Evolutionary conservation across 169 alveolate genomes (phyloP), one percentile per base, ranked within the genome.

Genomic region (Plasmodium gallinaceum): DNA sequence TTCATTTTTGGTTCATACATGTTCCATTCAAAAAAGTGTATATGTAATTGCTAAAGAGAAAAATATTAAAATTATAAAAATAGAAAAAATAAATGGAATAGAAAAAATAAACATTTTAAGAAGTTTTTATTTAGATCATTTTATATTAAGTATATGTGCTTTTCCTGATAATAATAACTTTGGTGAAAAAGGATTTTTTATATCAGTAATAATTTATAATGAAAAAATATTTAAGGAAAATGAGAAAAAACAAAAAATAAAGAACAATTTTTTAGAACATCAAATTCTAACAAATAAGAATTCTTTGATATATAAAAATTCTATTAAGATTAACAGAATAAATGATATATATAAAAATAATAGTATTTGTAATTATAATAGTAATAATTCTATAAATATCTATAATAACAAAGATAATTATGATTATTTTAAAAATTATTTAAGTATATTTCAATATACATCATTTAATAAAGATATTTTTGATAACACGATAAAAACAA

Each of bases 11-110:
- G 24, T 43, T 51, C 73, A 54, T 46, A 80, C 68, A 52, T 68
- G 90, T 52, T 39, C 58, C 12, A 37, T 22, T 7, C 24, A 52
- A 60, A 68, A 68, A 46, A 73, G 62, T 26, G 43, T 57, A 0
- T 83, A 45, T 16, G 14, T 60, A 45, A 68, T 83, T 20, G 91
- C 85, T 2, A 24, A 46, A 26, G 83, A 72, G 18, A 68, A 68
- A 83, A 83, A 83, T 43, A 46, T 83, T 22, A 83, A 83, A 83
- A 57, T 83, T 68, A 32, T 83, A 57, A 68, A 83, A 68, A 68
- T 83, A 14, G 66, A 54, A 20, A 83, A 83, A 52, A 83, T n/a
- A 54, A 83, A 83, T 24, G 74, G 61, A 68, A 68, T 69, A 37
- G 85, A 83, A 45, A 46, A 66, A 39, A 26, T 83, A 68, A 37